These are phyloP conservation scores for Cinchona pubescens DNA, from an alignment of 257 asterid genomes.

Conservation along the genomic window DNA sequence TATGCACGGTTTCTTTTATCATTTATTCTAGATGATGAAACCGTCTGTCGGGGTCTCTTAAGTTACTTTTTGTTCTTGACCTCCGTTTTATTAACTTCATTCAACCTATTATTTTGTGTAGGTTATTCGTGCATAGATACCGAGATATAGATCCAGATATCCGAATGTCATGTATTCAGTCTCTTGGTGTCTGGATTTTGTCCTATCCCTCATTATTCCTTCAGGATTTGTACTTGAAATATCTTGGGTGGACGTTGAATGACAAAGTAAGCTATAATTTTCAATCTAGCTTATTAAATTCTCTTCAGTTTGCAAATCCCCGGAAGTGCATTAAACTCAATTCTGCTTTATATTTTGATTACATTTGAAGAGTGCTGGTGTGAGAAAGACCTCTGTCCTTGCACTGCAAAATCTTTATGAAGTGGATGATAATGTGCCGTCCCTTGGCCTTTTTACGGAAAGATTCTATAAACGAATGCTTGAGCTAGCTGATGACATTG, in stretches of 20 bases:
- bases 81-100: slow-evolving; percentile 6
- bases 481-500: slow-evolving; percentile 96
- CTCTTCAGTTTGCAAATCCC: slow-evolving; percentile 13
- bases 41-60: too few relatives aligned
- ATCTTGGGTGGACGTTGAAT: slow-evolving; percentile 98
- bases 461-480: slow-evolving; percentile 91
- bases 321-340: slow-evolving; percentile 23
- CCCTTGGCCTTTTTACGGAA: slow-evolving; percentile 91
- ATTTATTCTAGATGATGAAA: not conserved
- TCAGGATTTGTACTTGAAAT: slow-evolving; percentile 94
- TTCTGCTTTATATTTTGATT: slow-evolving; percentile 16
- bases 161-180: slow-evolving; percentile 85
- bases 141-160: slow-evolving; percentile 94
- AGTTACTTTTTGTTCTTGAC: not conserved
- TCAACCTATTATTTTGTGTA: slow-evolving; percentile 28
- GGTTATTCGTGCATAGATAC: slow-evolving; percentile 95
- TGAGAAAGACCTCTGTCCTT: slow-evolving; percentile 84
- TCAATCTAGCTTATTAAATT: not conserved
- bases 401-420: slow-evolving; percentile 94
- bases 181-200: slow-evolving; percentile 94
- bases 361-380: slow-evolving; percentile 79
- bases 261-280: slow-evolving; percentile 69
- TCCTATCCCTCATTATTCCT: slow-evolving; percentile 91
- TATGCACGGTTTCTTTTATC: not conserved
- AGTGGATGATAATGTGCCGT: slow-evolving; percentile 91